Evolutionary conservation across 768 basidiomycete genomes (phyloP), one percentile per base, ranked within the genome.

Genomic region (Boletus rubescentipes): DNA sequence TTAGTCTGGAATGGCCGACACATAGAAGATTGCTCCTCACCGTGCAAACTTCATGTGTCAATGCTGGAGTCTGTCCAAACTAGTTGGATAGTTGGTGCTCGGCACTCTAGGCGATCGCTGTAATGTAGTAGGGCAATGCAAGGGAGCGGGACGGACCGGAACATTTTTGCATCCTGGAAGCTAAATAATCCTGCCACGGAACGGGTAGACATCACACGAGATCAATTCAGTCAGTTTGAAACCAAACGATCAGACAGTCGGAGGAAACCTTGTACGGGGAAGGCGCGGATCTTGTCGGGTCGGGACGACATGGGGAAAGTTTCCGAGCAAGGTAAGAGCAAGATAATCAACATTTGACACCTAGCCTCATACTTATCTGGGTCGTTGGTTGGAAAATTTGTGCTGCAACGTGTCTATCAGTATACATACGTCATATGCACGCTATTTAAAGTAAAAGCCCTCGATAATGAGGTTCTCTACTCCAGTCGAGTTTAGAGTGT

Each of bases 31-130:
- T 30, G 30, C 9, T 18, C 66, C 77, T 60, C 53, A 84, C 84
- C 74, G 75, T 61, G 78, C 76, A 74, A 85, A 86, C 64, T 82
- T 85, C 84, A 86, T 86, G 50, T 18, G 49, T 38, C 40, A 12
- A 10, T 31, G 49, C 4, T 2, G 40, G 26, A 23, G 16, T 47
- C 37, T 36, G 36, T 35, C 34, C 36, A 38, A n/a, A 39, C 21
- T 41, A 11, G 23, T 10, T 30, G 40, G 35, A 21, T 16, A 40
- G 37, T 35, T 31, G 20, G 34, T 37, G 10, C 8, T 35, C 12
- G 35, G 39, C 20, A 37, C 34, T 12, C 54, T 12, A 54, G 21
- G 15, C 10, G 16, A 35, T 34, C n/a, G 18, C 12, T 45, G 12
- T 10, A 11, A 38, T 23, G 37, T 15, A 36, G 35, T 20, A 39